A percentile compares a stretch with the other conserved stretches of the same genome.
These are phyloP conservation scores for Hapsidospora chrysogenum DNA, from an alignment of 495 filamentous ascomycete species.

Conservation along the genomic window DNA sequence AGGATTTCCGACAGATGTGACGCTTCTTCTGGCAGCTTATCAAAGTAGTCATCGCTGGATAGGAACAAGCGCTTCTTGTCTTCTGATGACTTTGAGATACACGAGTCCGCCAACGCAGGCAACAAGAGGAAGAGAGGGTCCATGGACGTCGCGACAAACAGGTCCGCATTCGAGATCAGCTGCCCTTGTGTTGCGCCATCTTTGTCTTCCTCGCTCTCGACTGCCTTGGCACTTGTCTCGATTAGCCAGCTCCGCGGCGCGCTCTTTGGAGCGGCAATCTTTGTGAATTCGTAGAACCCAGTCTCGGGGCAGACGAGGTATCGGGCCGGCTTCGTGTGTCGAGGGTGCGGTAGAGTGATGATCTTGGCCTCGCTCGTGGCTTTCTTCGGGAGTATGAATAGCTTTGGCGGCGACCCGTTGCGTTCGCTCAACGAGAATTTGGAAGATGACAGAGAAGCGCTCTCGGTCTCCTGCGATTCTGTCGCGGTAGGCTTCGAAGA, in stretches of 20 bases:
- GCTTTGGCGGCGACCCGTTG: constrained; percentile 40
- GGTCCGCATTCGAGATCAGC: constrained; percentile 40
- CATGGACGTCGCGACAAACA: constrained; percentile 69
- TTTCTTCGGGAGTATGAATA: constrained; percentile 67
- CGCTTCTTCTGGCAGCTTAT: constrained; percentile 36
- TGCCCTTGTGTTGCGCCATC: constrained; percentile 10
- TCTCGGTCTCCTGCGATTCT: too few species aligned
- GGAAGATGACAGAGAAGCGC: too few species aligned
- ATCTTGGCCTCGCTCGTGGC: constrained; percentile 48
- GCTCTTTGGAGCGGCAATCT: constrained; percentile 44
- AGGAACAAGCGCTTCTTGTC: constrained; percentile 49
- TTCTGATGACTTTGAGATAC: constrained; percentile 15
- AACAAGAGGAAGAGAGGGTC: constrained; percentile 77
- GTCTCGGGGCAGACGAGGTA: constrained; percentile 68
- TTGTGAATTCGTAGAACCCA: constrained; percentile 80
- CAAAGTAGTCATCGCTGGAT: constrained; percentile 65
- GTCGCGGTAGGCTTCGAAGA: constrained; percentile 13
- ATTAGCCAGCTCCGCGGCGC: constrained; percentile 54
- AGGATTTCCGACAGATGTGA: constrained; percentile 41
- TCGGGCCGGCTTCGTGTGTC: constrained; percentile 41
- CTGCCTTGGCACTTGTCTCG: constrained; percentile 10
- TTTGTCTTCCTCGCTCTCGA: not conserved
- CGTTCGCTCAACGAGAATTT: too few species aligned
- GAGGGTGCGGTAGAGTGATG: constrained; percentile 65
- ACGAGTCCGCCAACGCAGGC: constrained; percentile 35